Base-by-base conservation (phyloP, 768 basidiomycete species). In the Termitomyces sp. region DNA sequence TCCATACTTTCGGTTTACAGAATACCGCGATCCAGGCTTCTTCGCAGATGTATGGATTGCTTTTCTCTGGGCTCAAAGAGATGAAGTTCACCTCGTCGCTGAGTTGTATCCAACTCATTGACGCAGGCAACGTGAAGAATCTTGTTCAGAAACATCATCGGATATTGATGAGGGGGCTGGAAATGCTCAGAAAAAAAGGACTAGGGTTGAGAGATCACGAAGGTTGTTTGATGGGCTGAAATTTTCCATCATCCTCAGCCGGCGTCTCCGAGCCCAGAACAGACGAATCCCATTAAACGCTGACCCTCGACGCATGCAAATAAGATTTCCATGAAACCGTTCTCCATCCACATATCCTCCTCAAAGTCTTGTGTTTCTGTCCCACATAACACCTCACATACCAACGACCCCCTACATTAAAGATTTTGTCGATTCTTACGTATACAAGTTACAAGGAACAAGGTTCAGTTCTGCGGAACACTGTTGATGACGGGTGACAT, bases 1-100 rank as follows among this genome's bases (percentile, higher is more conserved):
- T 69, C n/a, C 57, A 18, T 22, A 63, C 53, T 15, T 33, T 69
- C 15, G 68, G 68, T 28, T 16, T 69, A 20, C 61, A 65, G 39
- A 61, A 48, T 40, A 55, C 50, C 1, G 4, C 52, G 11, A 55
- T 42, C n/a, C 65, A 65, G 48, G 49, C 62, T 4, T 22, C 59
- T 58, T 39, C 45, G n/a, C 5, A 18, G 15, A 55, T 35, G 15
- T 63, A 67, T 24, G n/a, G 18, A 36, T 12, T 32, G 3, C 59
- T 67, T 36, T 61, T 65, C 24, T 9, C 1, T 20, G 11, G 48
- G 4, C 55, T 69, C 16, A 39, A 45, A 15, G 40, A 39, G 7
- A 55, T 65, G 45, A 50, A 32, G 24, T 28, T 44, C 13, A 33
- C 57, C 11, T 24, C 66, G 7, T 54, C 51, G 20, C 55, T 67